Percentiles rank a stretch among this genome's conserved stretches.
These are phyloP conservation scores for Physocladia obscura DNA, from an alignment of 192 early-diverging fungal genomes.

Conservation along the genomic window DNA sequence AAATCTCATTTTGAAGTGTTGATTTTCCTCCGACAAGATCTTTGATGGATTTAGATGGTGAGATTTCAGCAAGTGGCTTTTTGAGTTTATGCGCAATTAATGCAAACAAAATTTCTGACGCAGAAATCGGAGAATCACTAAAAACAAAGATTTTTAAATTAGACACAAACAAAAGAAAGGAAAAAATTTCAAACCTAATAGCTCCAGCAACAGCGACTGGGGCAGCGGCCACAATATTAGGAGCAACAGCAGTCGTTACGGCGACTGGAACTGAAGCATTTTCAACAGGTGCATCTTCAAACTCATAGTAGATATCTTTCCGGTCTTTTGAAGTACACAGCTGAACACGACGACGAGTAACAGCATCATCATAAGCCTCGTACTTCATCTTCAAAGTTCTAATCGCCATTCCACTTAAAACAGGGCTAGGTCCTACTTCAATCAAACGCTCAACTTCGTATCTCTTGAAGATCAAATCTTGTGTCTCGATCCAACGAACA, in stretches of 20 bases:
- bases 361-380: slow-evolving; percentile 91
- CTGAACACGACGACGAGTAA: slow-evolving; percentile 85
- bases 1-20: slow-evolving; percentile 93
- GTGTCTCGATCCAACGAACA: slow-evolving; percentile 94
- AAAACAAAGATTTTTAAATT: background rate
- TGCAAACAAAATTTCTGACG: slow-evolving; percentile 77
- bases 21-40: slow-evolving; percentile 95
- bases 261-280: slow-evolving; percentile 45
- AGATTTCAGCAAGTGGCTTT: slow-evolving; percentile 73
- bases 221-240: slow-evolving; percentile 52
- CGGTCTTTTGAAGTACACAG: slow-evolving; percentile 85
- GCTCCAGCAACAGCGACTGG: slow-evolving; percentile 50
- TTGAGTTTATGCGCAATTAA: slow-evolving; percentile 90
- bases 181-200: slow-evolving; percentile 34
- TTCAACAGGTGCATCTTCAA: slow-evolving; percentile 65
- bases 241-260: slow-evolving; percentile 54
- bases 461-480: slow-evolving; percentile 79
- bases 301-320: slow-evolving; percentile 92
- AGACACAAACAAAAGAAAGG: slow-evolving; percentile 8
- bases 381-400: slow-evolving; percentile 96
- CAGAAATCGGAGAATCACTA: slow-evolving; percentile 75
- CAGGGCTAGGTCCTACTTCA: slow-evolving; percentile 87
- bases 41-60: slow-evolving; percentile 79
- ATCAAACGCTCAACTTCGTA: slow-evolving; percentile 83
- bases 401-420: slow-evolving; percentile 88